phyloP scores from a whole-genome alignment of 768 basidiomycete species.

The Boletus sp. region DNA sequence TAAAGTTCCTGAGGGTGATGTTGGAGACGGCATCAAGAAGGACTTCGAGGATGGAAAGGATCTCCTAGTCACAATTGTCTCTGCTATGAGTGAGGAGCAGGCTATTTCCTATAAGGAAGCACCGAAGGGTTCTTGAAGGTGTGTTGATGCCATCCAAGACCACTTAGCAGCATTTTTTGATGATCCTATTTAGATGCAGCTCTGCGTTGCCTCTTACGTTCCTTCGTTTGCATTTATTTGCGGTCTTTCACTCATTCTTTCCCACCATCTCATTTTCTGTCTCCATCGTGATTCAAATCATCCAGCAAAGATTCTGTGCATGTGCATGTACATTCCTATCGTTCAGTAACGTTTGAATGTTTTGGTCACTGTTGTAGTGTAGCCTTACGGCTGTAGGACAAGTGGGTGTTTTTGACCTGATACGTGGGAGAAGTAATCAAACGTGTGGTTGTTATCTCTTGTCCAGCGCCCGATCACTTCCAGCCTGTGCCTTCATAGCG shows the following conservation, averaged over 20 bases:
- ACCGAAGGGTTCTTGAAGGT: conserved; percentile 52
- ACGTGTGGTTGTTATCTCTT: neutral
- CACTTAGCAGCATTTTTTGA: neutral
- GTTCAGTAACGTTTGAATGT: conserved; percentile 28
- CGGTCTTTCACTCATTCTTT: conserved; percentile 7
- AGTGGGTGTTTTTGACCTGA: neutral
- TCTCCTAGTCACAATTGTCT: conserved; percentile 79
- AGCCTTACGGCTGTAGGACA: conserved; percentile 16
- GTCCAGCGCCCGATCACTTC: neutral
- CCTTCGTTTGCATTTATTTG: conserved; percentile 21
- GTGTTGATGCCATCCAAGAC: neutral
- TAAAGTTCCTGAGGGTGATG: conserved; percentile 80
- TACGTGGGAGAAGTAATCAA: conserved; percentile 7
- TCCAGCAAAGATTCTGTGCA: conserved; percentile 24
- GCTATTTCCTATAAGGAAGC: conserved; percentile 89
- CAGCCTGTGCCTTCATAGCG: no score
- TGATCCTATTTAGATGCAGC: neutral
- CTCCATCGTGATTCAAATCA: conserved; percentile 16
- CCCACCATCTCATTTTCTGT: conserved; percentile 6
- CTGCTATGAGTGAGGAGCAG: conserved; percentile 93
- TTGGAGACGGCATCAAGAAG: conserved; percentile 67
- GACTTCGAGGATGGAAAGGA: conserved; percentile 88
- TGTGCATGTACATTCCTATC: conserved; percentile 28
- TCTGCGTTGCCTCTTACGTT: neutral
- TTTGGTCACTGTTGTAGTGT: conserved; percentile 28